Conservation (phyloP, 305 asterid genomes). For the Solanum hybrid region DNA sequence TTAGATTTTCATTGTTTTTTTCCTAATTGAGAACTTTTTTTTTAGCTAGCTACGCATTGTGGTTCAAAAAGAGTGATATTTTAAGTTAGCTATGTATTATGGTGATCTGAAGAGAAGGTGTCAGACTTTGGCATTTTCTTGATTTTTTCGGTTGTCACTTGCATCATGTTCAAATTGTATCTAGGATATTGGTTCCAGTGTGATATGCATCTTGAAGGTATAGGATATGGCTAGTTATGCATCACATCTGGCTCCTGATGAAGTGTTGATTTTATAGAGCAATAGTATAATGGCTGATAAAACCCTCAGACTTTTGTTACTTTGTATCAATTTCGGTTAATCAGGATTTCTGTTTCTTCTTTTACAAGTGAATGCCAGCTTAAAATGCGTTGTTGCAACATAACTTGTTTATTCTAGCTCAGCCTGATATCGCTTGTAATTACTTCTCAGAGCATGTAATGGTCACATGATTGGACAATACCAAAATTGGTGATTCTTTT, state of each 20-base stretch:
- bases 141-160: not conserved
- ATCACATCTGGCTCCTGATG: not conserved
- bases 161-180: not conserved
- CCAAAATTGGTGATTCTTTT: not conserved
- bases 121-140: not conserved
- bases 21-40: not conserved
- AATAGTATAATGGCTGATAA: not conserved
- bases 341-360: not conserved
- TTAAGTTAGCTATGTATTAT: not conserved
- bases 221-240: not conserved
- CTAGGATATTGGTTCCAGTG: not conserved
- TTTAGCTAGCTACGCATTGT: not conserved
- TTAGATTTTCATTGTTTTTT: not conserved
- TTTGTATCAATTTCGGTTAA: not conserved
- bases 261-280: not conserved
- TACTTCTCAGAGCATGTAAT: not conserved
- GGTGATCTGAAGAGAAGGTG: not conserved
- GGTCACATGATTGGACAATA: not conserved
- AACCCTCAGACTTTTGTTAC: not conserved
- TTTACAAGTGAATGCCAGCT: not conserved
- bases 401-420: not conserved
- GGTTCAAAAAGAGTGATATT: not conserved
- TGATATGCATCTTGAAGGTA: not conserved
- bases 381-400: not conserved
- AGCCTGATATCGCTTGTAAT: not conserved